A percentile compares a stretch with the other conserved stretches of the same genome.
phyloP scores from a whole-genome alignment of 371 early-diverging fungal species.

The Lichtheimia ornata region DNA sequence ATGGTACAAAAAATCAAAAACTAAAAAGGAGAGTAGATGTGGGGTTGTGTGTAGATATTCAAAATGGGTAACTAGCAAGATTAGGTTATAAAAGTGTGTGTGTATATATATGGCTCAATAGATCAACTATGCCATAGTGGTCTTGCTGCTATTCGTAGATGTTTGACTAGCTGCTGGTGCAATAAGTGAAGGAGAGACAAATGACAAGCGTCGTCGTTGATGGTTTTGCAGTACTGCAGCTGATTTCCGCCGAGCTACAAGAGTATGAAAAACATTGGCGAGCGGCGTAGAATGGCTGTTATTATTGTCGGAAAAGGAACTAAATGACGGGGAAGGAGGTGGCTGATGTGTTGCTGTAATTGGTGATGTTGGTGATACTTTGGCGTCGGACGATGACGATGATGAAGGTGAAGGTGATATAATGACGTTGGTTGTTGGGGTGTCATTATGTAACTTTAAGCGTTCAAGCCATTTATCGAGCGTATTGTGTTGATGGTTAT shows the following conservation, averaged over 20 bases:
- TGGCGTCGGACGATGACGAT: slow-evolving; percentile 4
- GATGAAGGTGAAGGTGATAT: slow-evolving; percentile 7
- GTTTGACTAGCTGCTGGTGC: too few relatives aligned
- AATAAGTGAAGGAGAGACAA: slow-evolving; percentile 4
- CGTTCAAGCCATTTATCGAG: slow-evolving; percentile 28
- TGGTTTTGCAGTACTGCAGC: slow-evolving; percentile 3
- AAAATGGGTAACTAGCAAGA: too few relatives aligned
- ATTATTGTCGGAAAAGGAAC: too few relatives aligned
- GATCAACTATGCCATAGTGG: slow-evolving; percentile 7
- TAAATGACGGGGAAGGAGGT: slow-evolving; percentile 11
- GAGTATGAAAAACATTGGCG: slow-evolving; percentile 4
- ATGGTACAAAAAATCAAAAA: too few relatives aligned
- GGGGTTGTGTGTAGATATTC: too few relatives aligned
- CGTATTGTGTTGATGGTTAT: slow-evolving; percentile 6
- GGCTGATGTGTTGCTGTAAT: background rate
- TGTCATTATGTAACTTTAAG: slow-evolving; percentile 15
- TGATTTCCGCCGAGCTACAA: slow-evolving; percentile 8
- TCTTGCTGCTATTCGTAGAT: too few relatives aligned
- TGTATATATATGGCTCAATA: background rate
- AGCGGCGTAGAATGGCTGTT: too few relatives aligned
- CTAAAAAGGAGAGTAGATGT: too few relatives aligned
- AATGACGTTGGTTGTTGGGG: slow-evolving; percentile 1
- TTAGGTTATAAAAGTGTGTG: too few relatives aligned
- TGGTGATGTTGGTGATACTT: too few relatives aligned
- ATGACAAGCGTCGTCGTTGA: slow-evolving; percentile 1